phyloP scores from a whole-genome alignment of 371 early-diverging fungal species.

The Basidiobolus heterosporus region DNA sequence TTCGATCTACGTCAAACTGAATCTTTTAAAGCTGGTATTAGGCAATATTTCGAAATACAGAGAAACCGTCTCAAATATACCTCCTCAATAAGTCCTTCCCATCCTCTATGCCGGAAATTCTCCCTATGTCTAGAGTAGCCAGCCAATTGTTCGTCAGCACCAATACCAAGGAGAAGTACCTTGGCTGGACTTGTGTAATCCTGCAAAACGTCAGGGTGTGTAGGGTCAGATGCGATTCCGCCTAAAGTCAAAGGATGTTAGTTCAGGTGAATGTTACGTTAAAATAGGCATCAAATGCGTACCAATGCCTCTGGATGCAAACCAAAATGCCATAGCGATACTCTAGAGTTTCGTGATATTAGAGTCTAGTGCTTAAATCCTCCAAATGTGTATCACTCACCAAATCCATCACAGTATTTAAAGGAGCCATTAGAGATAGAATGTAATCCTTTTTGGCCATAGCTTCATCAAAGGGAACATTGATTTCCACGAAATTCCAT shows the following conservation, averaged over 20 bases:
- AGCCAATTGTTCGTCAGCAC: constrained; percentile 88
- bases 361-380: background rate
- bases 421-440: constrained; percentile 54
- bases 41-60: background rate
- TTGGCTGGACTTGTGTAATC: constrained; percentile 29
- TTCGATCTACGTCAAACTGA: constrained; percentile 68
- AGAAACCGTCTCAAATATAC: constrained; percentile 6
- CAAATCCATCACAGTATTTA: constrained; percentile 87
- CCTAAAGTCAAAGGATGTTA: background rate
- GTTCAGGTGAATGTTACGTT: background rate
- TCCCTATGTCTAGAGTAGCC: constrained; percentile 82
- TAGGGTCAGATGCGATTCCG: background rate
- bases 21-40: constrained; percentile 19
- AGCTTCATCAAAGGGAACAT: constrained; percentile 66
- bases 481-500: constrained; percentile 81
- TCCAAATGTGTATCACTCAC: constrained; percentile 13
- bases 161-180: constrained; percentile 80
- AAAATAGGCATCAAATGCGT: background rate
- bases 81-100: constrained; percentile 49
- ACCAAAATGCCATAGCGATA: constrained; percentile 93
- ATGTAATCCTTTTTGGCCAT: constrained; percentile 33
- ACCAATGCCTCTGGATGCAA: constrained; percentile 68
- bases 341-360: constrained; percentile 27
- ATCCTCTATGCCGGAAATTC: constrained; percentile 43
- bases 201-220: background rate